Conservation (phyloP, 2,329 filamentous ascomycete genomes). For the Fusarium vanettenii region DNA sequence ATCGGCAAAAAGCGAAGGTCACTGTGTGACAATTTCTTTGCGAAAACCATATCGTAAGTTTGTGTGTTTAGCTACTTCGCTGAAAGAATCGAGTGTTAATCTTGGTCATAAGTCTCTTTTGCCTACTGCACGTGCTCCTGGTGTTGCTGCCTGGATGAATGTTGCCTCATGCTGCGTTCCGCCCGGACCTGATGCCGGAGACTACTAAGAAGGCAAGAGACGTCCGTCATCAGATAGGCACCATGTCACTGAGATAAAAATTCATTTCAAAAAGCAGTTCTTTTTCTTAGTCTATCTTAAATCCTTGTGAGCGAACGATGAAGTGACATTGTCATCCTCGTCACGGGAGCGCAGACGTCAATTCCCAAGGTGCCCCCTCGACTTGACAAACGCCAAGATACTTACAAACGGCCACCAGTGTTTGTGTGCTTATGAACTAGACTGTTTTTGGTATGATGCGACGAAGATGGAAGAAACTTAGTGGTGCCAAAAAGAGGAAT, state of each 20-base stretch:
- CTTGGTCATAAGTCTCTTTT: neutral
- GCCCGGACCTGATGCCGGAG: neutral
- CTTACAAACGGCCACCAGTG: too few species aligned
- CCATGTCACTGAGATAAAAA: neutral
- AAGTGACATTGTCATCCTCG: neutral
- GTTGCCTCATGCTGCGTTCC: neutral
- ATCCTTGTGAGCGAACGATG: neutral
- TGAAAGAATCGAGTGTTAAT: neutral
- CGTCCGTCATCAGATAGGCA: neutral
- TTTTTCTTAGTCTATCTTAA: neutral
- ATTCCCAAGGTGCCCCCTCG: too few species aligned
- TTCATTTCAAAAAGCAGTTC: neutral
- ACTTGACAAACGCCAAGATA: too few species aligned
- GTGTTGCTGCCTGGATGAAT: neutral
- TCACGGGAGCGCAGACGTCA: neutral
- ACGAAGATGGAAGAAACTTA: too few species aligned
- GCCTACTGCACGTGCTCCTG: neutral
- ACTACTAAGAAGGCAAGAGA: neutral
- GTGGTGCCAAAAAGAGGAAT: too few species aligned
- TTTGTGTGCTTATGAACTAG: too few species aligned
- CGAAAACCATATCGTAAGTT: neutral
- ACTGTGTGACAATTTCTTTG: neutral
- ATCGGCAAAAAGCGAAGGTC: neutral
- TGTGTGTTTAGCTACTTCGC: neutral
- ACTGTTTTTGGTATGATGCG: too few species aligned